These are phyloP conservation scores for Vitis labrusca DNA, from an alignment of 164 flowering plant species.

Conservation along the genomic window DNA sequence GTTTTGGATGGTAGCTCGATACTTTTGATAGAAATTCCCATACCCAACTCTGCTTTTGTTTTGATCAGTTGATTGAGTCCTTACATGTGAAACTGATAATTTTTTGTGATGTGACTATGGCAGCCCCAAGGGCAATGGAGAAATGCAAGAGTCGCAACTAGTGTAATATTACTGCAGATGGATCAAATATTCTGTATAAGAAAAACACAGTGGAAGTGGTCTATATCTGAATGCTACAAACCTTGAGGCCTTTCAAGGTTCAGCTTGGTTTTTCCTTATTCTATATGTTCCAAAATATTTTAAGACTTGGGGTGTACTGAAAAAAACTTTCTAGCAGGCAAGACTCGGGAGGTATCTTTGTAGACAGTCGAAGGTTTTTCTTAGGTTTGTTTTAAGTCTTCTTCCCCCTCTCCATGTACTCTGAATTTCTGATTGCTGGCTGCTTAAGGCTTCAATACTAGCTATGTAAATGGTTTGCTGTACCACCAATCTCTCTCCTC, in stretches of 20 bases:
- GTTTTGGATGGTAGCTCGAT: too few relatives aligned
- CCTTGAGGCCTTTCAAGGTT: not conserved
- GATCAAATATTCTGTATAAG: not conserved
- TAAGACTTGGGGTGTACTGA: conserved; percentile 1
- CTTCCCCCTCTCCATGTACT: conserved; percentile 15
- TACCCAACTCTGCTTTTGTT: too few relatives aligned
- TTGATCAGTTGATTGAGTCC: too few relatives aligned
- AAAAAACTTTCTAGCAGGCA: conserved; percentile 8
- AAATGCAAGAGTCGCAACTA: conserved; percentile 59
- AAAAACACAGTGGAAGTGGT: not conserved
- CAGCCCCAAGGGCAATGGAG: conserved; percentile 79
- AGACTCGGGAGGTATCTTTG: not conserved
- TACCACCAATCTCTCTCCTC: not conserved
- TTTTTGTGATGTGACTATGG: conserved; percentile 12
- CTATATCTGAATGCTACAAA: not conserved
- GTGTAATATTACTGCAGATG: conserved; percentile 6
- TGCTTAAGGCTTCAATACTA: conserved; percentile 13
- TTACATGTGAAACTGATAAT: not conserved
- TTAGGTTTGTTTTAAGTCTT: conserved; percentile 13
- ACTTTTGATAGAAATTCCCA: too few relatives aligned
- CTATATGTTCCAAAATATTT: not conserved
- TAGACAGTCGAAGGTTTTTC: conserved; percentile 10
- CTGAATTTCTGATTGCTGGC: conserved; percentile 24
- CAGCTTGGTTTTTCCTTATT: not conserved
- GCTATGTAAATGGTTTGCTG: conserved; percentile 36